phyloP scores from a whole-genome alignment of 176 grass and related monocot species.

The Oryza officinalis region DNA sequence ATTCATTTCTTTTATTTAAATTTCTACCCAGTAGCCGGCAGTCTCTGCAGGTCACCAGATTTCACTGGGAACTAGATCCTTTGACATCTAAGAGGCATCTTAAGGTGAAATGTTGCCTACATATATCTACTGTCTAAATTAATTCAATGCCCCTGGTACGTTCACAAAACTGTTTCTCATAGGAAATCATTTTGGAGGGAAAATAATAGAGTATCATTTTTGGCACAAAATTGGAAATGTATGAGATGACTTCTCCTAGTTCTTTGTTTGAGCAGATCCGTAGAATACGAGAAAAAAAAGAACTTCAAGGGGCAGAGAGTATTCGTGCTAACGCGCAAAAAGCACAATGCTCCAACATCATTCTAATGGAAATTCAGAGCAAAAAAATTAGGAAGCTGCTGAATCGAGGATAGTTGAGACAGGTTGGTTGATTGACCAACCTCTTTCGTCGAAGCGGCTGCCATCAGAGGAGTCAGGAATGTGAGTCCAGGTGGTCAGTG shows the following conservation, averaged over 20 bases:
- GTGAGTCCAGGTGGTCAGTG: background rate
- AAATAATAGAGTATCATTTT: background rate
- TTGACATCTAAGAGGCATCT: background rate
- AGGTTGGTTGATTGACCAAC: too few relatives aligned
- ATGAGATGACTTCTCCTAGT: background rate
- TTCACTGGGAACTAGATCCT: background rate
- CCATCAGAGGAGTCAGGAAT: background rate
- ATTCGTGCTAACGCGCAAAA: too few relatives aligned
- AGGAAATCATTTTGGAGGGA: too few relatives aligned
- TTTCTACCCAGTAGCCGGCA: background rate
- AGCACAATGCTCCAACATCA: background rate
- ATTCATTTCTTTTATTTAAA: background rate
- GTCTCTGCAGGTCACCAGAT: background rate
- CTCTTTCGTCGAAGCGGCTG: too few relatives aligned
- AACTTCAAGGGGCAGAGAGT: too few relatives aligned
- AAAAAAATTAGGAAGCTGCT: background rate
- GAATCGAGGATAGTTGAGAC: background rate
- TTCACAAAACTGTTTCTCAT: too few relatives aligned
- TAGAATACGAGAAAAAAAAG: too few relatives aligned
- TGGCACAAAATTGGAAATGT: background rate
- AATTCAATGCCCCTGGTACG: too few relatives aligned
- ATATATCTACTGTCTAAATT: background rate
- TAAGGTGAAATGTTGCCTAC: background rate
- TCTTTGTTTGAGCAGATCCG: background rate
- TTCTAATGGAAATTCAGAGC: background rate